Percentiles rank a stretch among this genome's conserved stretches.
phyloP scores from a whole-genome alignment of 352 stramenopile genomes.

The Phytopythium litorale region DNA sequence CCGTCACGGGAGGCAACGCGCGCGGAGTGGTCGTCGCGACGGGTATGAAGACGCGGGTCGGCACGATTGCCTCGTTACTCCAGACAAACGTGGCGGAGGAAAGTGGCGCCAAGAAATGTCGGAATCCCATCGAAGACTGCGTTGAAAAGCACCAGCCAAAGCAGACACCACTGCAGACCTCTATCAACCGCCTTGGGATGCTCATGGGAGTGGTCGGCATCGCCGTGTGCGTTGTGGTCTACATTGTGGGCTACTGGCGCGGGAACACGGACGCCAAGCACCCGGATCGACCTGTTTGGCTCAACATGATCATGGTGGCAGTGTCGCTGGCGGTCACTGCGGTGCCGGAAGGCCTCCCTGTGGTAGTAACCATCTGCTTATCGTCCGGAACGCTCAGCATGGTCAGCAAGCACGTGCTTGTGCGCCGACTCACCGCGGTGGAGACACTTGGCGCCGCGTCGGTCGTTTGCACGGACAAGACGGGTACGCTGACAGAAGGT shows the following conservation, averaged over 20 bases:
- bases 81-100: slow-evolving; percentile 12
- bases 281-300: slow-evolving; percentile 63
- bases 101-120: neutral
- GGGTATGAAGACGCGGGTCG: slow-evolving; percentile 34
- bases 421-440: slow-evolving; percentile 51
- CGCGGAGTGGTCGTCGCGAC: slow-evolving; percentile 34
- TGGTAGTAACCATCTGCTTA: slow-evolving; percentile 41
- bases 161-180: slow-evolving; percentile 78
- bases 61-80: slow-evolving; percentile 34
- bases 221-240: slow-evolving; percentile 80
- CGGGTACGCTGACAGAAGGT: slow-evolving; percentile 83
- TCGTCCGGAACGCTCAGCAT: slow-evolving; percentile 31
- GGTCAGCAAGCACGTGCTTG: slow-evolving; percentile 43
- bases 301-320: slow-evolving; percentile 90
- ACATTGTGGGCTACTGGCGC: slow-evolving; percentile 68
- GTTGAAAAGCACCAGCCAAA: slow-evolving; percentile 31
- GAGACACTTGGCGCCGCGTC: slow-evolving; percentile 73
- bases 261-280: slow-evolving; percentile 35
- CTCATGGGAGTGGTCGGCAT: slow-evolving; percentile 76
- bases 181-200: slow-evolving; percentile 91
- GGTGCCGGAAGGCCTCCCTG: slow-evolving; percentile 33
- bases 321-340: slow-evolving; percentile 63
- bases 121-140: slow-evolving; percentile 18
- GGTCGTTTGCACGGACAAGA: too few relatives aligned
- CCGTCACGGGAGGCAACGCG: slow-evolving; percentile 42